These are phyloP conservation scores for Leishmania arabica DNA, from an alignment of 208 protist species.

Conservation along the genomic window DNA sequence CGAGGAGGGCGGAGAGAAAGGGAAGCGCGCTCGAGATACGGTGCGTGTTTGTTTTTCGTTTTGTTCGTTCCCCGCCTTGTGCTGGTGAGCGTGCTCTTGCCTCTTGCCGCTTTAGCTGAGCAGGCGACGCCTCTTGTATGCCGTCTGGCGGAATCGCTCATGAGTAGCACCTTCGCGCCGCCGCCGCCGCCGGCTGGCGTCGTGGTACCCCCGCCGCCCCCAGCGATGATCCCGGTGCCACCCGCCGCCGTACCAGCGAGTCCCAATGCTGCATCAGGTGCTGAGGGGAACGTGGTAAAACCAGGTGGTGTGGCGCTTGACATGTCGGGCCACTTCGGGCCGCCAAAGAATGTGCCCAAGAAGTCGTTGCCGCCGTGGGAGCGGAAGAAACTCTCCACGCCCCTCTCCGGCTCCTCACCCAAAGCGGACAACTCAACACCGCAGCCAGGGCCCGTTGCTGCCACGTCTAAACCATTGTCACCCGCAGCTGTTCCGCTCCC, in stretches of 20 bases:
- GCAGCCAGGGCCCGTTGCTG: not conserved
- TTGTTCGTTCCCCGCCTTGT: not conserved
- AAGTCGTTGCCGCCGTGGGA: conserved; percentile 52
- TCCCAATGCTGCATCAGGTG: not conserved
- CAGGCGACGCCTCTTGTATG: not conserved
- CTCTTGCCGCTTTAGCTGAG: not conserved
- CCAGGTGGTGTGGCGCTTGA: conserved; percentile 44
- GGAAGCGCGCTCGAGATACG: not conserved
- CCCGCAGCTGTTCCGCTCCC: not conserved
- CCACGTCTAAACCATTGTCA: conserved; percentile 4
- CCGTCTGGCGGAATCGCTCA: not conserved
- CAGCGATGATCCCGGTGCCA: conserved; percentile 9
- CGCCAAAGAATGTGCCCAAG: conserved; percentile 26
- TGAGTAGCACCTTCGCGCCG: conserved; percentile 36
- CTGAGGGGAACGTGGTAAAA: conserved; percentile 23
- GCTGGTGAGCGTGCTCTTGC: not conserved
- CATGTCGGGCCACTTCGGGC: conserved; percentile 43
- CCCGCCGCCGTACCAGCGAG: conserved; percentile 9
- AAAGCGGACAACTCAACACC: conserved; percentile 9
- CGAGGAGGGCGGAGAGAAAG: not conserved
- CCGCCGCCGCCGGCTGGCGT: conserved; percentile 30
- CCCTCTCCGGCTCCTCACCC: conserved; percentile 5
- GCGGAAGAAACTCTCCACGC: conserved; percentile 22
- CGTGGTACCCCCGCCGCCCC: conserved; percentile 24
- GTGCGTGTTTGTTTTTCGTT: not conserved